Conservation (phyloP, 345 rosid species). For the Raphanus sativus region DNA sequence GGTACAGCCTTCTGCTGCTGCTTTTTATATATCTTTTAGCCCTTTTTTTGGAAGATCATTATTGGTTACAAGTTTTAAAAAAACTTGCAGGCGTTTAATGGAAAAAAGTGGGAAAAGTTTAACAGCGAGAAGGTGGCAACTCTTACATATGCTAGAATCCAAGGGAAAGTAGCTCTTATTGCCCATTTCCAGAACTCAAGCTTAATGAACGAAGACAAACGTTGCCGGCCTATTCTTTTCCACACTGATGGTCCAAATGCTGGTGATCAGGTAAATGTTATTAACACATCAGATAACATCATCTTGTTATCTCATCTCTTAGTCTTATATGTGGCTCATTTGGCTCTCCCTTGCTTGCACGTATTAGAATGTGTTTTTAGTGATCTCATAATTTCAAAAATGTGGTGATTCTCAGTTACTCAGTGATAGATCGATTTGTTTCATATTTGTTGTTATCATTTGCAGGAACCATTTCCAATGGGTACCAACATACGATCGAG, state of each 20-base stretch:
- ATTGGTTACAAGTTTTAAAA: constrained; percentile 10
- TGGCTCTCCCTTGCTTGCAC: not conserved
- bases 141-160: constrained; percentile 86
- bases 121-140: constrained; percentile 89
- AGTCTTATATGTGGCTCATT: not conserved
- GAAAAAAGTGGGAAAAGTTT: constrained; percentile 91
- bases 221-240: constrained; percentile 86
- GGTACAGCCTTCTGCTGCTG: constrained; percentile 43
- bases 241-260: constrained; percentile 89
- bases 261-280: constrained; percentile 67
- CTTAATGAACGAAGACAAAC: constrained; percentile 92
- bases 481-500: constrained; percentile 68
- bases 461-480: constrained; percentile 87
- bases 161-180: constrained; percentile 82
- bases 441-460: not conserved
- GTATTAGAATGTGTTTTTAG: not conserved
- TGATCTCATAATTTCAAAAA: not conserved
- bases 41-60: constrained; percentile 1
- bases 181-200: constrained; percentile 95
- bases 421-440: constrained; percentile 6
- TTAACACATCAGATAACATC: constrained; percentile 8
- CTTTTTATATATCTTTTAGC: not conserved
- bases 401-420: constrained; percentile 1
- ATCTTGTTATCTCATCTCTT: not conserved
- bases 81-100: constrained; percentile 69